Conservation (phyloP, 371 early-diverging fungal species). For the Gilbertella persicaria region DNA sequence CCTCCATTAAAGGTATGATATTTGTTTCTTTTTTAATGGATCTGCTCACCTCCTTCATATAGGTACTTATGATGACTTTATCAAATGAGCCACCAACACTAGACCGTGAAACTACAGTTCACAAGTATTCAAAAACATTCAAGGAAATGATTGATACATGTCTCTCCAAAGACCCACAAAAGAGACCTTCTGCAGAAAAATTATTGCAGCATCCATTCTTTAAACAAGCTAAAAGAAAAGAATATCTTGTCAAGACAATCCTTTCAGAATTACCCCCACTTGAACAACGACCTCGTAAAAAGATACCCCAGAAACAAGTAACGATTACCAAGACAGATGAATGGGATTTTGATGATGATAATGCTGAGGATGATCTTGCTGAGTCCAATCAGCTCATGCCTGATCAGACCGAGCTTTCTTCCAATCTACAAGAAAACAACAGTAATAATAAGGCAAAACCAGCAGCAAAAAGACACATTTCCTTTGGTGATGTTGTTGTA, state of each 20-base stretch:
- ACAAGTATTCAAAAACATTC: slow-evolving; percentile 76
- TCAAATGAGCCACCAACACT: slow-evolving; percentile 89
- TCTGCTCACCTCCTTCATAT: not conserved
- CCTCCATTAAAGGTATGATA: slow-evolving; percentile 80
- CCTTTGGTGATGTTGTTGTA: slow-evolving; percentile 52
- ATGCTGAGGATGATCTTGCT: slow-evolving; percentile 17
- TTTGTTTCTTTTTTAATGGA: not conserved
- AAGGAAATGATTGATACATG: slow-evolving; percentile 89
- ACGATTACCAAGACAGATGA: slow-evolving; percentile 36
- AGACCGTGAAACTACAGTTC: slow-evolving; percentile 71
- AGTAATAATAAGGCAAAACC: slow-evolving; percentile 3
- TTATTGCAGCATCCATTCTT: slow-evolving; percentile 80
- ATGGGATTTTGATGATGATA: slow-evolving; percentile 48
- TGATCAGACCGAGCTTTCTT: not conserved
- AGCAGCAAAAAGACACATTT: slow-evolving; percentile 36
- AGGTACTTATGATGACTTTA: slow-evolving; percentile 89
- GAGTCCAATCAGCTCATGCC: not conserved
- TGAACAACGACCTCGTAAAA: slow-evolving; percentile 59
- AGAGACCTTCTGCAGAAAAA: slow-evolving; percentile 81
- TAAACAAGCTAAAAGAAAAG: slow-evolving; percentile 77
- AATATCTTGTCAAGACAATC: slow-evolving; percentile 62
- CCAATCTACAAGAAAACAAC: slow-evolving; percentile 10
- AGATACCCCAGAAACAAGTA: slow-evolving; percentile 37
- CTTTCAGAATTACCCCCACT: slow-evolving; percentile 72
- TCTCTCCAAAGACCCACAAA: slow-evolving; percentile 79